Conservation (phyloP, 2,329 filamentous ascomycete species). For the Arthrobotrys musiformis region DNA sequence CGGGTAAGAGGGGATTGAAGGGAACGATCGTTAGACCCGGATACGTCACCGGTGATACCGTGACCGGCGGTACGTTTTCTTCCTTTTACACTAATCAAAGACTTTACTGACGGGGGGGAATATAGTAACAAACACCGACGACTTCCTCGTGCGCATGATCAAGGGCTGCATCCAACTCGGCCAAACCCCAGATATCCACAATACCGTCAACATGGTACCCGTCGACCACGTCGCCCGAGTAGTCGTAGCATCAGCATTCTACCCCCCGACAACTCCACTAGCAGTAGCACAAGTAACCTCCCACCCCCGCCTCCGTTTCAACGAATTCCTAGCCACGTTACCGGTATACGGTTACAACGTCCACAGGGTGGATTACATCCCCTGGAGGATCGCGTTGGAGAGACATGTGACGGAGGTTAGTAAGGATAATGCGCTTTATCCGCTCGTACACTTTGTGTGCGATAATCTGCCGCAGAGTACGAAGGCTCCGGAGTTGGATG, state of each 20-base stretch:
- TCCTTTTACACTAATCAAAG: background rate
- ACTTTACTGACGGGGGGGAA: background rate
- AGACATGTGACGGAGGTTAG: constrained; percentile 73
- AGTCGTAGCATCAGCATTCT: constrained; percentile 77
- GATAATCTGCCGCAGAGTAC: constrained; percentile 76
- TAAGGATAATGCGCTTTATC: constrained; percentile 78
- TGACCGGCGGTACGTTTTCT: constrained; percentile 68
- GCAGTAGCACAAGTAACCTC: constrained; percentile 79
- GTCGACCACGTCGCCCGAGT: constrained; percentile 85
- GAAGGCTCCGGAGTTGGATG: constrained; percentile 78
- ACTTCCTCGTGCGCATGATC: constrained; percentile 85
- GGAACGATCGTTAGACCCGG: constrained; percentile 84
- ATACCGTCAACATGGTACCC: constrained; percentile 89
- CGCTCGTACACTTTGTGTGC: constrained; percentile 78
- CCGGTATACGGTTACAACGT: constrained; percentile 78
- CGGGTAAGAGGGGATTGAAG: constrained; percentile 78
- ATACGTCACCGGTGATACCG: constrained; percentile 81
- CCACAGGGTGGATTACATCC: constrained; percentile 73
- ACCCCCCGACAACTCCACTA: constrained; percentile 69
- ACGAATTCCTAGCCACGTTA: constrained; percentile 77
- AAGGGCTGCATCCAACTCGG: constrained; percentile 88
- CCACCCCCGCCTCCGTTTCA: constrained; percentile 81
- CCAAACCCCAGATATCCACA: constrained; percentile 78
- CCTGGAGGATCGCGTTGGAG: constrained; percentile 76
- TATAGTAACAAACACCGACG: constrained; percentile 78